These are phyloP conservation scores for Cubamyces lactineus DNA, from an alignment of 768 basidiomycete genomes.

Conservation along the genomic window DNA sequence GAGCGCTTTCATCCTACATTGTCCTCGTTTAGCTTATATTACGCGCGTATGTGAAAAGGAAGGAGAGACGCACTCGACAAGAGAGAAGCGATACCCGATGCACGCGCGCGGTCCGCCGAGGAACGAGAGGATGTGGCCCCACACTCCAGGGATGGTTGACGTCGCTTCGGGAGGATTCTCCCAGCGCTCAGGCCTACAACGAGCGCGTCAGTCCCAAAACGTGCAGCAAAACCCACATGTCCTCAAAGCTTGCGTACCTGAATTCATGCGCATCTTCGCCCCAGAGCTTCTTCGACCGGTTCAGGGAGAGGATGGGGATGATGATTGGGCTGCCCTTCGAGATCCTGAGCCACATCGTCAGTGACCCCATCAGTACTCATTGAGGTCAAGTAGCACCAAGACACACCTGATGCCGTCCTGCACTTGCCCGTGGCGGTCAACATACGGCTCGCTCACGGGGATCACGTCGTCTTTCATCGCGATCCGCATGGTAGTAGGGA, in stretches of 20 bases:
- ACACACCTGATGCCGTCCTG: constrained; percentile 37
- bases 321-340: constrained; percentile 36
- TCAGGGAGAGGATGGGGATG: constrained; percentile 56
- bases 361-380: neutral
- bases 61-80: constrained; percentile 54
- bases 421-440: constrained; percentile 22
- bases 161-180: constrained; percentile 46
- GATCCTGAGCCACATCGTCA: constrained; percentile 14
- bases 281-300: constrained; percentile 57
- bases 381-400: constrained; percentile 41
- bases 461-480: constrained; percentile 50
- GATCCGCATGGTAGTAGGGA: constrained; percentile 52
- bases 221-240: too few relatives aligned
- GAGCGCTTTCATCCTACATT: constrained; percentile 38
- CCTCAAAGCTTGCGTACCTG: constrained; percentile 33
- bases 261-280: constrained; percentile 66
- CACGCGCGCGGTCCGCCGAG: constrained; percentile 66
- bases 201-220: neutral
- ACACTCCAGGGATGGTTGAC: constrained; percentile 57
- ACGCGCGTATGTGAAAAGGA: neutral
- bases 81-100: constrained; percentile 67
- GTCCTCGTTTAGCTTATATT: too few relatives aligned
- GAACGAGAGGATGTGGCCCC: constrained; percentile 63
- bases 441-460: constrained; percentile 47
- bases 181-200: constrained; percentile 66